Evolutionary conservation across 306 rosid species (phyloP), one percentile per base, ranked within the genome.

Genomic region (Prunus padus): DNA sequence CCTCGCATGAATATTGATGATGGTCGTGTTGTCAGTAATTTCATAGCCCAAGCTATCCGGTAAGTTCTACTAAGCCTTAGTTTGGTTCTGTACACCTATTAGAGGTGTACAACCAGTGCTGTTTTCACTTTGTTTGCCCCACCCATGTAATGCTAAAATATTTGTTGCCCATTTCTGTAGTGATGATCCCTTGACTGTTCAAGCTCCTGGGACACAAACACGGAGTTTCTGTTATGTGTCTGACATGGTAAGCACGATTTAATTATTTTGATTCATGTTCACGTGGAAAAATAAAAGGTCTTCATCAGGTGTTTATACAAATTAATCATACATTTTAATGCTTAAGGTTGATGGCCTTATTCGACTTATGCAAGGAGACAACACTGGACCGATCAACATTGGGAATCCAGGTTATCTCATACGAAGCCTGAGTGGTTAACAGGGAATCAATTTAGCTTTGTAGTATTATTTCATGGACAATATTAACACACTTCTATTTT

Each of bases 1-100:
- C 97, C 98, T 13, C 92, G 98, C 79, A 94, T 94, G 98, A 94
- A 94, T 71, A 94, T 94, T 28, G 98, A 94, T 26, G 98, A 95
- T 57, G 98, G 98, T 1, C 98, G 98, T 70, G 98, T 95, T 25
- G 98, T 95, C 61, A 95, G 98, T 89, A 95, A 95, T 84, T 95
- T 95, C 86, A 87, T 95, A 44, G 98, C 98, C 47, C 98, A 95
- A 87, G 96, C 97, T 11, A 57, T 95, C 64, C 97, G 98, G 98
- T 95, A 71, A 75, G 81, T 72, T 28, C 44, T 25, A 42, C 62
- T 44, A 64, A 70, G 57, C 42, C 23, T 73, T 3, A 67, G 23
- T 26, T 28, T 16, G 26, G 44, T 9, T 60, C 40, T 22, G 4
- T 49, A 5, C 2, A 37, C 31, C 33, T 33, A 40, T 46, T 7